Evolutionary conservation across 257 asterid species (phyloP), one percentile per base, ranked within the genome.

Genomic region (Petunia secreta): DNA sequence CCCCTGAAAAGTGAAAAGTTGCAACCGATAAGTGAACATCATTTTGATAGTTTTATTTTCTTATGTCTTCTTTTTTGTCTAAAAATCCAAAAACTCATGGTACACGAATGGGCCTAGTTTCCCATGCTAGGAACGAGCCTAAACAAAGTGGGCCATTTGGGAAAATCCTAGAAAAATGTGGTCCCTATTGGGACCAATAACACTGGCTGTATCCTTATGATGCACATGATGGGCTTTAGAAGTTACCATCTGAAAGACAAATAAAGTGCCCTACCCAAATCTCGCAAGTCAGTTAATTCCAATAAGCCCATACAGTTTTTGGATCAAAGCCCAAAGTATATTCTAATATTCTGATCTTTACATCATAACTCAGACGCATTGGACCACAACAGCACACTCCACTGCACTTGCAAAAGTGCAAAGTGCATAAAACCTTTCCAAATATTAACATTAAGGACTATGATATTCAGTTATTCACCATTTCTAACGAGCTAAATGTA

Each of bases 141-240:
- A 16, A n/a, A 44, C 76, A 44, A 44, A 25, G 41, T 25, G 43
- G 59, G 59, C 4, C 60, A 71, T 4, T 68, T 2, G 1, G 9
- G 59, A 71, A 71, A 48, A 2, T 69, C 77, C 59, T 71, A 25
- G 60, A 69, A 71, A 46, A 25, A 2, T 48, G 59, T 71, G 77
- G 77, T 71, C 60, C 77, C 16, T 25, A 11, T 48, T 46, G 43
- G 60, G 43, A 69, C 59, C 77, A 48, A 46, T 4, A 48, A 4
- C 0, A 46, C n/a, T 68, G 58, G 46, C 4, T n/a, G 38, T 25
- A 16, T 46, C 25, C 11, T 69, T 25, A 13, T 69, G 25, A 25
- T 46, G 41, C 41, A 46, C 59, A 25, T 69, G 43, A 46, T 69
- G 43, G 59, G 77, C 59, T 68, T 44, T 16, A 68, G 8, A 44